Conservation (phyloP, 768 basidiomycete genomes). For the Collybiopsis confluens region DNA sequence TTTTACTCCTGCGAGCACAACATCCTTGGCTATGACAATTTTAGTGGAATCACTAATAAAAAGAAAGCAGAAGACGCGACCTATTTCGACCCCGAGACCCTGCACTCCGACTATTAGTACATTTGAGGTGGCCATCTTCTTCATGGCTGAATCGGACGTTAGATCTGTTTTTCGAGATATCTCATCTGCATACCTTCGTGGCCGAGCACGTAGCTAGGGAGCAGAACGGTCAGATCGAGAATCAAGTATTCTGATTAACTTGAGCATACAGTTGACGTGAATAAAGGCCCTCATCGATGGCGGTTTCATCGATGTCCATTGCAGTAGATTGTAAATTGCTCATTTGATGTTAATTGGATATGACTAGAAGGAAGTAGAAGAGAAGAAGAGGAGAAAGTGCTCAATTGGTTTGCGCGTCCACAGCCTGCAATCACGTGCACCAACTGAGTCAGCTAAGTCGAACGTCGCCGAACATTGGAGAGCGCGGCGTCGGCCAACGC, state of each 20-base stretch:
- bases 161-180: not conserved
- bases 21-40: conserved; percentile 74
- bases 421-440: not conserved
- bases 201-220: conserved; percentile 82
- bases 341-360: conserved; percentile 1
- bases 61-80: conserved; percentile 32
- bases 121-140: conserved; percentile 95
- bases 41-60: conserved; percentile 9
- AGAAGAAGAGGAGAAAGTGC: not conserved
- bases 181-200: conserved; percentile 70
- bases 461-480: not conserved
- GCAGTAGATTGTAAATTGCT: conserved; percentile 16
- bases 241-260: conserved; percentile 11
- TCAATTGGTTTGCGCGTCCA: not conserved
- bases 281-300: conserved; percentile 91
- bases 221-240: conserved; percentile 15
- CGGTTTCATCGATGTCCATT: conserved; percentile 84
- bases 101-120: conserved; percentile 89
- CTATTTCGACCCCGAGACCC: conserved; percentile 95
- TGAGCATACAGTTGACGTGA: conserved; percentile 88
- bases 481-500: not conserved
- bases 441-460: not conserved
- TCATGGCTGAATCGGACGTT: conserved; percentile 72
- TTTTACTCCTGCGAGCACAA: conserved; percentile 94
- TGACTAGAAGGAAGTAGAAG: not conserved